Conservation (phyloP, 2,329 filamentous ascomycete species). For the Trichoderma harzianum region DNA sequence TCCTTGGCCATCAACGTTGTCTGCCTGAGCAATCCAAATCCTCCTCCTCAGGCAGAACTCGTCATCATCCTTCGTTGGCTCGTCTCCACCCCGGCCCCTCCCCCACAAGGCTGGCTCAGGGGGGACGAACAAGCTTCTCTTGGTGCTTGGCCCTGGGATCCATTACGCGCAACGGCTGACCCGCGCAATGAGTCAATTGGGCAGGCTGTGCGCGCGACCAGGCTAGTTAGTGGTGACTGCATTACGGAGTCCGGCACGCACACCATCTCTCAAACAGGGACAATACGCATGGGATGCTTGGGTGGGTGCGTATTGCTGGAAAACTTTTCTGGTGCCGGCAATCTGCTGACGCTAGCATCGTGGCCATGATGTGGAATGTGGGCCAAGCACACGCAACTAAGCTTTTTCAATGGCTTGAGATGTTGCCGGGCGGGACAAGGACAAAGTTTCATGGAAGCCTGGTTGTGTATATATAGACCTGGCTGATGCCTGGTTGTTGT, state of each 20-base stretch:
- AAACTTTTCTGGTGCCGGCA: neutral
- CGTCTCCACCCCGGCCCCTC: neutral
- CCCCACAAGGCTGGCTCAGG: slow-evolving; percentile 6
- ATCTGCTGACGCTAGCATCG: neutral
- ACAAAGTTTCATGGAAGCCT: neutral
- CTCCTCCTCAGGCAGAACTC: neutral
- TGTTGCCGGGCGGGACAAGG: neutral
- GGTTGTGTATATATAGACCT: slow-evolving; percentile 13
- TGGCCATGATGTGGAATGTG: slow-evolving; percentile 7
- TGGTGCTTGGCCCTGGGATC: neutral
- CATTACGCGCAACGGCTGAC: neutral
- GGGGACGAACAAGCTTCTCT: neutral
- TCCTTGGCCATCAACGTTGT: neutral
- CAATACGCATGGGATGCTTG: neutral
- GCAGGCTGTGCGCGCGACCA: neutral
- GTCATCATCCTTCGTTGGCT: neutral
- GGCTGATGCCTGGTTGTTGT: slow-evolving; percentile 11
- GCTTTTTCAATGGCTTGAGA: neutral
- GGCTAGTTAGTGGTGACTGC: neutral
- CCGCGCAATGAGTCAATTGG: slow-evolving; percentile 8
- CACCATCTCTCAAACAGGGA: neutral
- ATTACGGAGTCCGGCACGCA: neutral
- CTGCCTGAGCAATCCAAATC: neutral
- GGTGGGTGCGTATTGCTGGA: neutral
- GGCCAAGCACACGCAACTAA: neutral